A percentile compares a stretch with the other conserved stretches of the same genome.
These are phyloP conservation scores for Scheffersomyces lignosus DNA, from an alignment of 805 yeast genomes.

Conservation along the genomic window DNA sequence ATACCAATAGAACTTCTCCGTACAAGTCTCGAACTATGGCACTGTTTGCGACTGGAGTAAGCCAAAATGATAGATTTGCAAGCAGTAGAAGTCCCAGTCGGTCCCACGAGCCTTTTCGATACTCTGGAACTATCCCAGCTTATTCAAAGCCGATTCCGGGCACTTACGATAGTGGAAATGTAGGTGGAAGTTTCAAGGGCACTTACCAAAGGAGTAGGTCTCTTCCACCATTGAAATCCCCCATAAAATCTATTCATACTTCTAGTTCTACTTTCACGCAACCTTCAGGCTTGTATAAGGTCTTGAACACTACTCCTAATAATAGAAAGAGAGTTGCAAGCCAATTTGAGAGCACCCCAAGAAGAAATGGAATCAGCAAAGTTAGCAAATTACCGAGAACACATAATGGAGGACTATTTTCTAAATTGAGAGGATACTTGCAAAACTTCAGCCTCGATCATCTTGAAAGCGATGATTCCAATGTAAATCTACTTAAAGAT, in stretches of 20 bases:
- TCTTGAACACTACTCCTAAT: constrained; percentile 6
- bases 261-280: constrained; percentile 1
- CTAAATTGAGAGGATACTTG: constrained; percentile 12
- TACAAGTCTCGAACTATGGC: too few relatives aligned
- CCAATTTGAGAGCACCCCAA: neutral
- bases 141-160: too few relatives aligned
- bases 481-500: constrained; percentile 12
- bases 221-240: constrained; percentile 6
- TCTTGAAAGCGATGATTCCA: constrained; percentile 12
- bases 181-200: neutral
- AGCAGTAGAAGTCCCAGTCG: neutral
- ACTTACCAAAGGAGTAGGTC: neutral
- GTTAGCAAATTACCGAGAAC: neutral
- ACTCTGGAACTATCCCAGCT: too few relatives aligned
- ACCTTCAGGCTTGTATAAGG: constrained; percentile 11
- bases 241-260: neutral
- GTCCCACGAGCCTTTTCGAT: too few relatives aligned
- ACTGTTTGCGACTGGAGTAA: neutral
- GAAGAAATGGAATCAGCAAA: constrained; percentile 2
- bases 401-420: constrained; percentile 4
- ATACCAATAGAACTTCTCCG: too few relatives aligned
- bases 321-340: neutral
- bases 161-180: neutral
- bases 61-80: constrained; percentile 1
- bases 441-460: constrained; percentile 12